Base-by-base conservation (phyloP, 2,329 filamentous ascomycete species). In the Fusarium penzigii region DNA sequence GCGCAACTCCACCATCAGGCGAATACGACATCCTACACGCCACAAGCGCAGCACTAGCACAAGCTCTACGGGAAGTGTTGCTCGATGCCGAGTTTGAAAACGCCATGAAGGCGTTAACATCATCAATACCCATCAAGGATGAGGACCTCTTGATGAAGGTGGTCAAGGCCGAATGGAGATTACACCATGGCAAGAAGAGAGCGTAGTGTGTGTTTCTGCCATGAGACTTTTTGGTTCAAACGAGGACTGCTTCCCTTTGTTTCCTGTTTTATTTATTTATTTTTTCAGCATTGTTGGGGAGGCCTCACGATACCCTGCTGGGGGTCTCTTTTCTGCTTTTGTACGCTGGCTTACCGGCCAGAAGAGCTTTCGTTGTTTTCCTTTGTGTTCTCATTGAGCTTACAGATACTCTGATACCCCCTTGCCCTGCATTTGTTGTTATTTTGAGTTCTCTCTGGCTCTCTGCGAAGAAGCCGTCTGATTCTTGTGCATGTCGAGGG, bases 51-150 rank as follows among this genome's bases (percentile, higher is more conserved):
- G 93, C 94, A 2, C 80, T 99, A 29, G 92, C 97, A 44, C 91
- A 96, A 69, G 92, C 91, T 16, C 89, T 94, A 60, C 82, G 90
- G 38, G 90, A 96, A 56, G 90, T 96, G 46, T 79, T 99, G 32
- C 78, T 97, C 6, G 92, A 95, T 65, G 91, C 90, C 16, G 94
- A 99, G 69, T 99, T 97, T 71, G 94, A 99, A 70, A 96, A 95
- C 66, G 89, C 89, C 43, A 99, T 99, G 94, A 97, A 97, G 75
- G 89, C 92, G 8, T 78, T 99, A 57, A 97, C 94, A 29, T 92
- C 89, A 51, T 96, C 90, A 85, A 88, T 97, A 42, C 92, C 93
- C 17, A 88, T 99, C 69, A 91, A 91, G 72, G 93, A 99, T 65
- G 91, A 96, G 67, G 92, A 97, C 69, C 74, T 96, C 52, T 80